Evolutionary conservation across 331 rosid species (phyloP), one percentile per base, ranked within the genome.

Genomic region (Quercus lobata): DNA sequence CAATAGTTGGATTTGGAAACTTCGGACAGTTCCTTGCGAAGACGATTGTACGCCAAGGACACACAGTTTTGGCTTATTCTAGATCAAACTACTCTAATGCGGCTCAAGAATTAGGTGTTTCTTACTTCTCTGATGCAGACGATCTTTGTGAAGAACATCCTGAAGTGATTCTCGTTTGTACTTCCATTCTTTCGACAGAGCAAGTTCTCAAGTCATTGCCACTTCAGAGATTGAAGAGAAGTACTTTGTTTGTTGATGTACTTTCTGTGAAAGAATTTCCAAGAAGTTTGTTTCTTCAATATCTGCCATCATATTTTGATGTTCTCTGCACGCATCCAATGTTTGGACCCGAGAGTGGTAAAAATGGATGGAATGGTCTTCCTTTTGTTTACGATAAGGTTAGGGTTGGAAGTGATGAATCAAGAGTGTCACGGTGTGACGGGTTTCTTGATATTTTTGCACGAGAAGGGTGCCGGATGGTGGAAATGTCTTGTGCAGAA

Each of bases 331-430:
- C 95, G 0, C 98, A 93, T 83, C 98, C 98, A 30, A 93, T 93
- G 98, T 93, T 93, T 76, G 98, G 98, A 63, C 97, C 98, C 44
- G 97, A 91, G 87, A 93, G 97, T 83, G 98, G 95, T 54, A 93
- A 85, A 79, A 89, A 87, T 73, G 95, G 95, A 72, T 93, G 98
- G 97, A 86, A 81, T 15, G 82, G 84, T 79, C 94, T 93, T 78
- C 69, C 89, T 78, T 89, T 93, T 81, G 89, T 93, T 73, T 93
- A 80, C 70, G 95, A 93, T 78, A 89, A 85, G 85, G 95, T 93
- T 66, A 87, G 97, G 70, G 53, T 93, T 69, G 91, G 90, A 82
- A 78, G 52, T 30, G 89, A 85, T n/a, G 83, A 74, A 76, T 83
- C 86, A 55, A 90, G 97, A 87, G 81, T 55, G 44, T 80, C 78